phyloP scores from a whole-genome alignment of 163 green algal genomes.

The Smithsoniella earleae region DNA sequence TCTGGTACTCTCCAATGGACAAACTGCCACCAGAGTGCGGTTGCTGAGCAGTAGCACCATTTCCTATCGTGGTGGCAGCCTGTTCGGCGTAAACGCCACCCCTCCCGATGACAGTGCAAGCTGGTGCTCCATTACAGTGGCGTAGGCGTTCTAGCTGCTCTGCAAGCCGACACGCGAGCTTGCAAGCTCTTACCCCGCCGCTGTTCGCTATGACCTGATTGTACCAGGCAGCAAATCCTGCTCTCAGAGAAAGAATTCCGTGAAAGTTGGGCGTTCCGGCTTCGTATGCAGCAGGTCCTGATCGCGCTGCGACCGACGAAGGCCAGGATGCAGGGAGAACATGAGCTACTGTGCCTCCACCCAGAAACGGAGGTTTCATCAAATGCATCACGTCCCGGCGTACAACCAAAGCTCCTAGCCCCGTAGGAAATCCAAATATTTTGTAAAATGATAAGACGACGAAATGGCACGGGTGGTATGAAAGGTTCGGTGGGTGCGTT shows the following conservation, averaged over 20 bases:
- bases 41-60: too few species aligned
- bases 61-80: neutral
- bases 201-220: neutral
- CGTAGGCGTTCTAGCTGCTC: neutral
- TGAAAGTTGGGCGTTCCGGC: slow-evolving; percentile 76
- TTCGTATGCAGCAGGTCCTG: slow-evolving; percentile 58
- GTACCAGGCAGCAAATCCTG: slow-evolving; percentile 49
- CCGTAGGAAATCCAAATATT: slow-evolving; percentile 66
- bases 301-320: slow-evolving; percentile 33
- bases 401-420: slow-evolving; percentile 70
- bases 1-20: too few species aligned
- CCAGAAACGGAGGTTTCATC: slow-evolving; percentile 64
- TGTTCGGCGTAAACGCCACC: neutral
- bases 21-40: too few species aligned
- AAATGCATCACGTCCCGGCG: slow-evolving; percentile 42
- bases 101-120: neutral
- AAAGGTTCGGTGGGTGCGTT: slow-evolving; percentile 58
- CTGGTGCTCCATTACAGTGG: neutral
- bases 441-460: slow-evolving; percentile 84
- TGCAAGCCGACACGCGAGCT: slow-evolving; percentile 1
- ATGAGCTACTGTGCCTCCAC: slow-evolving; percentile 68
- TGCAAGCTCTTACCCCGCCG: neutral
- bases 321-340: slow-evolving; percentile 41
- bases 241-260: slow-evolving; percentile 47
- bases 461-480: slow-evolving; percentile 51